Percentiles rank a stretch among this genome's conserved stretches.
phyloP scores from a whole-genome alignment of 2,329 filamentous ascomycete genomes.

The Pseudogymnoascus sp. region DNA sequence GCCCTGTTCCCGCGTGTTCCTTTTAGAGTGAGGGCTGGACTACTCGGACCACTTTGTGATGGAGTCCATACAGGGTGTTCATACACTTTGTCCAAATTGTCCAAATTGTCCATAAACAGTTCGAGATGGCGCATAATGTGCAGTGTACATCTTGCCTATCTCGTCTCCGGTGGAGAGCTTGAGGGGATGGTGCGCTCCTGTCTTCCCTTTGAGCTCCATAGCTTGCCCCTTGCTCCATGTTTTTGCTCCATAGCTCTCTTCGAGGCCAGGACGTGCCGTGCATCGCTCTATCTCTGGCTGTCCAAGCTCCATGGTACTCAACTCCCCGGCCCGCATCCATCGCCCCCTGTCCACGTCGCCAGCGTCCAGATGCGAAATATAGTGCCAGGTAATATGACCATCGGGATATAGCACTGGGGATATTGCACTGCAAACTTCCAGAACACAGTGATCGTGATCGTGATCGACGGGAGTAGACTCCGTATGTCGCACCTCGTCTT shows the following conservation, averaged over 20 bases:
- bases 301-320: constrained; percentile 3
- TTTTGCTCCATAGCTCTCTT: not conserved
- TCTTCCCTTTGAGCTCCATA: constrained; percentile 2
- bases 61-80: not conserved
- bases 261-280: not conserved
- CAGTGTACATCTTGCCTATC: constrained; percentile 4
- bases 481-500: not conserved
- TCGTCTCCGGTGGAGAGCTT: not conserved
- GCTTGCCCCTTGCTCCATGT: constrained; percentile 4
- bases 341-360: not conserved
- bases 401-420: not conserved
- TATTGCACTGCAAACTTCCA: constrained; percentile 1
- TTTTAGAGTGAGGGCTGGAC: constrained; percentile 6
- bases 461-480: not conserved
- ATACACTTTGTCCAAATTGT: not conserved
- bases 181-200: not conserved
- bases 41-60: not conserved
- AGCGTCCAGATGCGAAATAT: not conserved
- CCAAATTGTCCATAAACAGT: not conserved
- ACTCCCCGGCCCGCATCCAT: not conserved
- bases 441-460: not conserved
- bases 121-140: not conserved
- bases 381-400: not conserved
- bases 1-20: constrained; percentile 7
- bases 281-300: constrained; percentile 2